phyloP scores from a whole-genome alignment of 495 filamentous ascomycete genomes.

The Tricharina praecox region DNA sequence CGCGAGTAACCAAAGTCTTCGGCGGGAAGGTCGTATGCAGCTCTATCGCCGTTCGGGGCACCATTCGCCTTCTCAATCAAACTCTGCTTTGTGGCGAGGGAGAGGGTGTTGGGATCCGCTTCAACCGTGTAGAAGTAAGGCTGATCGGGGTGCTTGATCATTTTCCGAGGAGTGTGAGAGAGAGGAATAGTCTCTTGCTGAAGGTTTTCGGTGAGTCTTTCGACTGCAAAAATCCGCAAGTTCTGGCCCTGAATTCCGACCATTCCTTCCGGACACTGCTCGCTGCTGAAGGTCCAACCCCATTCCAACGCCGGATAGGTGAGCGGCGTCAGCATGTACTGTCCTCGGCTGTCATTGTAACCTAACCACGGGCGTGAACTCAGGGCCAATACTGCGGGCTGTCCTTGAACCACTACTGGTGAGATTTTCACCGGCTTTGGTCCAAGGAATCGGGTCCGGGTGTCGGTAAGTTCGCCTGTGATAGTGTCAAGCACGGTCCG shows the following conservation, averaged over 20 bases:
- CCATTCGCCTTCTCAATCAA: conserved; percentile 47
- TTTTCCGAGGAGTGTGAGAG: conserved; percentile 75
- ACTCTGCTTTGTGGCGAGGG: conserved; percentile 49
- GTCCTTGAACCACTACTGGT: conserved; percentile 63
- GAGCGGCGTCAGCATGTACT: conserved; percentile 78
- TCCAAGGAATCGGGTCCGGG: conserved; percentile 81
- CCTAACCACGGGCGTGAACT: conserved; percentile 86
- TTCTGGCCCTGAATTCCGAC: conserved; percentile 86
- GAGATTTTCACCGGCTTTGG: conserved; percentile 77
- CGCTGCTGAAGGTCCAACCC: conserved; percentile 89
- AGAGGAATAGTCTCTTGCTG: conserved; percentile 76
- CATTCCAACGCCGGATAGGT: conserved; percentile 78
- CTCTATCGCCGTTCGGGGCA: conserved; percentile 51
- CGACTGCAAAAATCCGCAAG: conserved; percentile 76
- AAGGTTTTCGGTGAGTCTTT: conserved; percentile 70
- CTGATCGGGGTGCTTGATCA: conserved; percentile 73
- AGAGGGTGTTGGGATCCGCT: conserved; percentile 75
- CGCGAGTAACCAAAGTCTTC: conserved; percentile 82
- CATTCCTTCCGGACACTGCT: conserved; percentile 85
- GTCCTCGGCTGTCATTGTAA: conserved; percentile 35
- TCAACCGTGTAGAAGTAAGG: conserved; percentile 87
- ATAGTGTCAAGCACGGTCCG: conserved; percentile 85
- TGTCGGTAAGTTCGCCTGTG: conserved; percentile 86
- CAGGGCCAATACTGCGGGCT: conserved; percentile 74
- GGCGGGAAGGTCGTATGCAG: conserved; percentile 39